Evolutionary conservation across 768 basidiomycete genomes (phyloP), one percentile per base, ranked within the genome.

Genomic region (Tricholoma flavovirens): DNA sequence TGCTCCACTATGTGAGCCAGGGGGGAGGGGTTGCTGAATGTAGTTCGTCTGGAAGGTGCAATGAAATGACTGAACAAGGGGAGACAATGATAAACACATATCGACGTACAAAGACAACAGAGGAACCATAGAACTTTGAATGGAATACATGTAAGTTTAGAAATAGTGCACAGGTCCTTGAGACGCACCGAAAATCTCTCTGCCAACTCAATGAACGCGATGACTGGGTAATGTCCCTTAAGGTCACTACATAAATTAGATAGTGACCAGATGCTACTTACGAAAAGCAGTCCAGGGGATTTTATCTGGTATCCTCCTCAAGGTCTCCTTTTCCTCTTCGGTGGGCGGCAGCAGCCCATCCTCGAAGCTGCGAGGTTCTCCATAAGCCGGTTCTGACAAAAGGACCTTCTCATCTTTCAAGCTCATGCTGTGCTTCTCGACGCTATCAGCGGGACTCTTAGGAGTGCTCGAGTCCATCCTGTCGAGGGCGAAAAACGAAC

Each of bases 1-100:
- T 0, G 86, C 81, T 17, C 89, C 89, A 0, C 87, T 89, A 43
- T 65, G 76, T 0, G 87, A 89, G 46, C 83, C 83, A 0, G 64
- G 56, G 3, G 89, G 89, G 6, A 90, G 80, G 0, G 79, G 78
- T 56, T 83, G 81, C 66, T 91, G 89, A 38, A 90, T 84, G 69
- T 83, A 90, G 68, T 90, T 90, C 35, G 83, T 82, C 84, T 86
- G 15, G 1, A 43, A 29, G 11, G 35, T n/a, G 45, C 2, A 17
- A 26, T 10, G 14, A 3, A 6, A 46, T 26, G 19, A 24, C 17
- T 22, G 32, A 21, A 38, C 3, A 17, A 5, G 24, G 24, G 24
- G n/a, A n/a, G n/a, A n/a, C 24, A 26, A 35, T 42, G 17, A 42
- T 42, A 7, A 10, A 17, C 4, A 36, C 10, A 19, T 19, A 45